These are phyloP conservation scores for Ganoderma leucocontextum DNA, from an alignment of 1,284 basidiomycete species.

Conservation along the genomic window DNA sequence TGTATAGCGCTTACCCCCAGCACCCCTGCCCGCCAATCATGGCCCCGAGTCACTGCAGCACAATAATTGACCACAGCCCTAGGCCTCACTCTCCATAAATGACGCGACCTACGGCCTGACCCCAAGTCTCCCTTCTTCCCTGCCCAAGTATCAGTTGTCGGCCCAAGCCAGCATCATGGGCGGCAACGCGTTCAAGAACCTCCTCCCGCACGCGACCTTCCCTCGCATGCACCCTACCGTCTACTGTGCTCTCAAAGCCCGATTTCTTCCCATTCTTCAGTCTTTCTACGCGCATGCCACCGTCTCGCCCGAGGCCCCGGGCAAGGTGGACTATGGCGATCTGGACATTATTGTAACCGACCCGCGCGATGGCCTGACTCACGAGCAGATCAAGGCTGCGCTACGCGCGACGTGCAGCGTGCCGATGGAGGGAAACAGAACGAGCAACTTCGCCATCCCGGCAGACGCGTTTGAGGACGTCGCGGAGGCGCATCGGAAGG, in stretches of 20 bases:
- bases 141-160: neutral
- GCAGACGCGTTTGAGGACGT: constrained; percentile 39
- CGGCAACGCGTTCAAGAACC: constrained; percentile 66
- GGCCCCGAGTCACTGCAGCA: constrained; percentile 11
- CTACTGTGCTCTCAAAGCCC: constrained; percentile 59
- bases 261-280: constrained; percentile 49
- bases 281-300: constrained; percentile 57
- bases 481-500: constrained; percentile 8
- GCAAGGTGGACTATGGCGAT: constrained; percentile 70
- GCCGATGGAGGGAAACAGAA: constrained; percentile 57
- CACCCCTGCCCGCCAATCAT: too few relatives aligned
- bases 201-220: constrained; percentile 54
- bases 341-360: constrained; percentile 67
- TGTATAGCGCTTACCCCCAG: neutral
- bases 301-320: constrained; percentile 67
- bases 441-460: constrained; percentile 68
- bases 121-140: neutral
- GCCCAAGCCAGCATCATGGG: constrained; percentile 55
- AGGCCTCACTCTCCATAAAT: neutral
- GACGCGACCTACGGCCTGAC: neutral
- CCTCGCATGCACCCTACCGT: constrained; percentile 64
- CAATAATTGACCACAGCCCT: constrained; percentile 1
- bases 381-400: constrained; percentile 50
- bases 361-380: constrained; percentile 47
- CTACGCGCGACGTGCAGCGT: constrained; percentile 60